Base-by-base conservation (phyloP, 495 filamentous ascomycete genomes). In the Cladorrhinum samala region DNA sequence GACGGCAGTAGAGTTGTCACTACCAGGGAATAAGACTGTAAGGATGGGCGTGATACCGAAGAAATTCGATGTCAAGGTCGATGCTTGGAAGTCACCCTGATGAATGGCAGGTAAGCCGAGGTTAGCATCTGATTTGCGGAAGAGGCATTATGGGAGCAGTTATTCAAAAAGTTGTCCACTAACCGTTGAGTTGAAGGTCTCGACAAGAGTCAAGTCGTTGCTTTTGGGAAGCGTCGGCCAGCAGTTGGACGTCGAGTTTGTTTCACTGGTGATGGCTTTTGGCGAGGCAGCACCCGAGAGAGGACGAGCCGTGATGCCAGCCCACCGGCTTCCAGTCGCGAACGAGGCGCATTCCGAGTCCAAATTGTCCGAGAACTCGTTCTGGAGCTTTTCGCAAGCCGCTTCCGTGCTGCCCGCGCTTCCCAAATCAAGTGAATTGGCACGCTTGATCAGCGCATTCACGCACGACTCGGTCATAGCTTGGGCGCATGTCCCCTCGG, bases 1-100 rank as follows among this genome's bases (percentile, higher is more conserved):
- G 7, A 42, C 13, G 9, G 39, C 9, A 17, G 16, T 13, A 41
- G 8, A 5, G 33, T 17, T 47, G 19, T 40, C 6, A 13, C 13
- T 41, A 17, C 14, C 20, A 11, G 27, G 30, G n/a, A 47, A 46
- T 18, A 46, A 40, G n/a, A 53, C 51, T 0, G 51, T 53, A 25
- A 53, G 20, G 20, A 53, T 30, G 0, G 52, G 52, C 2, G 52
- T 54, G 21, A 54, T 41, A 33, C 44, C 25, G 33, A 54, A 47
- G 36, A 54, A 48, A 11, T 48, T 40, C 4, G 46, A 13, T 2
- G 19, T 18, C 17, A 46, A 3, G 1, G 41, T 46, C 9, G 19
- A 9, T 8, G 25, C 42, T 2, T 17, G 2, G 11, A 38, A 16
- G 13, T 52, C n/a, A 13, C 41, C 50, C 50, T 52, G 5, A 39